Evolutionary conservation across 23 red algal genomes (phyloP).

Genomic region (Gracilariopsis chorda): DNA sequence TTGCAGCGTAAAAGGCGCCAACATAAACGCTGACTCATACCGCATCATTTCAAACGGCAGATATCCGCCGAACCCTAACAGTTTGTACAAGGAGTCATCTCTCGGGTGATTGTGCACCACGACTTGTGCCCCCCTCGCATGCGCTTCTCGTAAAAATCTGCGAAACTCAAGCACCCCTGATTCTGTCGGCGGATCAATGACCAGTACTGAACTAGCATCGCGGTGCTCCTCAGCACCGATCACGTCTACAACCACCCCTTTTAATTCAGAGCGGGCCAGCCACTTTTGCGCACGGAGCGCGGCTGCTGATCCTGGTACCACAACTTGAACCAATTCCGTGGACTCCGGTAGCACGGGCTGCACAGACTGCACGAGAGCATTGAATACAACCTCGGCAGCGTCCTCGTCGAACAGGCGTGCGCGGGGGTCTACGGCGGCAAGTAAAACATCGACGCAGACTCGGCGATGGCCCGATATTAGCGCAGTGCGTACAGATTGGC

Average conservation of each 20-base stretch:
- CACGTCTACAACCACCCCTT: constrained; percentile 25
- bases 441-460: constrained; percentile 44
- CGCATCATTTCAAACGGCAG: constrained; percentile 30
- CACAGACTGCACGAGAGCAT: constrained; percentile 14
- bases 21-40: constrained; percentile 40
- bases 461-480: constrained; percentile 31
- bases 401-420: constrained; percentile 23
- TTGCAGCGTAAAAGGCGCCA: constrained; percentile 53
- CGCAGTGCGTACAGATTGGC: constrained; percentile 33
- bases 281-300: constrained; percentile 38
- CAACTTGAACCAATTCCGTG: background rate
- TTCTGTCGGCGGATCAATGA: background rate
- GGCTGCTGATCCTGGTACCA: constrained; percentile 12
- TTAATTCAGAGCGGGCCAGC: background rate
- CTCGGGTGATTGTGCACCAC: constrained; percentile 47
- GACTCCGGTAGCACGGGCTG: constrained; percentile 8
- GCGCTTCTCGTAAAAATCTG: constrained; percentile 3
- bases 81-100: constrained; percentile 24
- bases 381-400: background rate
- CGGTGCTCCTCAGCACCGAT: constrained; percentile 2
- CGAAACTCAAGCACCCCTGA: constrained; percentile 24
- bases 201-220: background rate
- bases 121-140: background rate
- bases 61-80: constrained; percentile 37
- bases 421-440: constrained; percentile 31